These are phyloP conservation scores for Biancaea sappan DNA, from an alignment of 306 rosid genomes.

Conservation along the genomic window DNA sequence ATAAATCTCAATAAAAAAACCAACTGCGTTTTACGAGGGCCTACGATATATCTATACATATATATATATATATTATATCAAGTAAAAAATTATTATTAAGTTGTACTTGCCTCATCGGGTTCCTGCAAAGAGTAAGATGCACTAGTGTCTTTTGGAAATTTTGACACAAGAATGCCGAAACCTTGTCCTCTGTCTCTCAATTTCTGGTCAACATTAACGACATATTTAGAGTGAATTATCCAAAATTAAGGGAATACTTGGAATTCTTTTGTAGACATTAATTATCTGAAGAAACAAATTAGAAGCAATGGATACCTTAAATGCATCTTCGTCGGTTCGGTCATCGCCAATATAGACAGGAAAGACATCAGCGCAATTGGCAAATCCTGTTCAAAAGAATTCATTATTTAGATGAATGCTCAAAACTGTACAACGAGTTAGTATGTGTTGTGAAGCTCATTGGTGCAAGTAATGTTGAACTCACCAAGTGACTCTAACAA, in stretches of 20 bases:
- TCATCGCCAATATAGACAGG: constrained; percentile 97
- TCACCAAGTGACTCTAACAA: constrained; percentile 90
- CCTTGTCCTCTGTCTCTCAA: constrained; percentile 93
- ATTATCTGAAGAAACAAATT: not conserved
- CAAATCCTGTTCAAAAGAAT: constrained; percentile 67
- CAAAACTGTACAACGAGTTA: constrained; percentile 4
- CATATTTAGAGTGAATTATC: constrained; percentile 14
- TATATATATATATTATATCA: not conserved
- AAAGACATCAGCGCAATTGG: constrained; percentile 75
- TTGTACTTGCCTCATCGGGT: constrained; percentile 81
- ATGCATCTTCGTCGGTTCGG: constrained; percentile 95
- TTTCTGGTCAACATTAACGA: constrained; percentile 45
- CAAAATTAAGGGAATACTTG: not conserved
- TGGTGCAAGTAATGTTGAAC: constrained; percentile 33
- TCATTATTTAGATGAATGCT: constrained; percentile 33
- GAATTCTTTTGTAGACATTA: not conserved
- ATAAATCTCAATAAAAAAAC: not conserved
- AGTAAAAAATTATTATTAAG: not conserved
- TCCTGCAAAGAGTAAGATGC: constrained; percentile 92
- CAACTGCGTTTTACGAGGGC: not conserved
- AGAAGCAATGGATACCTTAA: constrained; percentile 68
- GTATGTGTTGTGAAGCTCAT: not conserved
- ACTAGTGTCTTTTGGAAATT: constrained; percentile 81
- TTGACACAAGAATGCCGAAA: constrained; percentile 87
- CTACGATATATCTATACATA: not conserved